Base-by-base conservation (phyloP, 2,329 filamentous ascomycete genomes). In the Penicillium sp. region DNA sequence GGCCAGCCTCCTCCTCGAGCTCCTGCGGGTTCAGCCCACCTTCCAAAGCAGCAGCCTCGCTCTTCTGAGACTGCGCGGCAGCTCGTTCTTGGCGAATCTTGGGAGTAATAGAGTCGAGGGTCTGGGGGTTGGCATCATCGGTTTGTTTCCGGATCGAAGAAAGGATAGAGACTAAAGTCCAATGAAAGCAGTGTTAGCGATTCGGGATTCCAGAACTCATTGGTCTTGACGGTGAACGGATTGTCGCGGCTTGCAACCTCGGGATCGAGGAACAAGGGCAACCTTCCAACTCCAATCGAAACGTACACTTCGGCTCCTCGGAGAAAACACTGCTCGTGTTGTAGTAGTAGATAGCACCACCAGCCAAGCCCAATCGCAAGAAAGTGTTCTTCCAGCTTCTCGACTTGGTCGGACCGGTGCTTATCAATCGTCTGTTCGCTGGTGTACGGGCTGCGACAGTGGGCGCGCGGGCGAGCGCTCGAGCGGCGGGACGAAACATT, bases 291-390 rank as follows among this genome's bases (percentile, higher is more conserved):
- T 50, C 16, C 31, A 53, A 50, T n/a, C 52, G 31, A 33, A 31
- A 76, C 88, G 64, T 82, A 96, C 91, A 82, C 65, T 83, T 76
- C 35, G 86, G 84, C 74, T 95, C 88, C 67, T 97, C 90, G 16
- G 91, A 89, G 74, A 97, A 97, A 22, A 91, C 80, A 51, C 86
- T 84, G 68, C 88, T 93, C 8, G 91, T 97, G 79, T 91, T 96
- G 75, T 97, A 99, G 76, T 90, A 97, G 78, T 97, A 99, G 47
- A 97, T 78, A 43, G 88, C 86, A 19, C 83, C 90, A 56, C 80
- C 81, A 0, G 90, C 92, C 53, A 94, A 71, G 62, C 86, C 90
- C 84, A 91, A 88, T 78, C 93, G 84, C 67, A 84, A 72, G 4
- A 81, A 82, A 49, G 86, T 81, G 73, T 86, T 88, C 82, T 92